Evolutionary conservation across 2,329 filamentous ascomycete genomes (phyloP).

Genomic region (Colletotrichum brevisporum): DNA sequence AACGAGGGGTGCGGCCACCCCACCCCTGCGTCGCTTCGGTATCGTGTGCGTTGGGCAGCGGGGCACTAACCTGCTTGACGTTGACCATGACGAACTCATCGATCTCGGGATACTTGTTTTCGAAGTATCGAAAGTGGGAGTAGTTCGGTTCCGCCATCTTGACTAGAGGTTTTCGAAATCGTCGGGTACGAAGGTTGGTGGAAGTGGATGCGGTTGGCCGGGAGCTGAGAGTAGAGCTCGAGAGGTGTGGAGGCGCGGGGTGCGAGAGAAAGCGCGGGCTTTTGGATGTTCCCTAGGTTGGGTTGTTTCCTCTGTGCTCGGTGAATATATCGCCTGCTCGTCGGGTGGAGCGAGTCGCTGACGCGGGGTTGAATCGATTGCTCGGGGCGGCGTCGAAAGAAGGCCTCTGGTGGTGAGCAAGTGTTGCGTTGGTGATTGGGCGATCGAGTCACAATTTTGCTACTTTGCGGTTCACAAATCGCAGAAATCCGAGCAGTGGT

Average conservation of each 20-base stretch:
- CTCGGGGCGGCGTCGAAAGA: constrained; percentile 31
- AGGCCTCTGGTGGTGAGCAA: constrained; percentile 26
- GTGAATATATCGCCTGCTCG: constrained; percentile 28
- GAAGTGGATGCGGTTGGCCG: constrained; percentile 41
- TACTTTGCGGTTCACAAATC: constrained; percentile 53
- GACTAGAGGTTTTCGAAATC: constrained; percentile 58
- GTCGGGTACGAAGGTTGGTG: constrained; percentile 37
- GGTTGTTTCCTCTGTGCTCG: constrained; percentile 39
- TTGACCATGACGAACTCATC: constrained; percentile 99
- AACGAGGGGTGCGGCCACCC: constrained; percentile 10
- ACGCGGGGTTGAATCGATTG: constrained; percentile 17
- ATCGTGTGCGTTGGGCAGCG: constrained; percentile 39
- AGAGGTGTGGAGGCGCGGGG: constrained; percentile 49
- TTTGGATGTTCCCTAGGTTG: constrained; percentile 29
- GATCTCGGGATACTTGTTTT: constrained; percentile 98
- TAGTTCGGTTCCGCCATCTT: constrained; percentile 96
- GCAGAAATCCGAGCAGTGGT: constrained; percentile 50
- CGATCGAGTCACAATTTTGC: constrained; percentile 60
- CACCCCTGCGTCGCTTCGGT: constrained; percentile 11
- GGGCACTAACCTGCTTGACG: constrained; percentile 86
- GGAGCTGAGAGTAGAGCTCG: constrained; percentile 39
- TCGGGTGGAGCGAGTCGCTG: constrained; percentile 19
- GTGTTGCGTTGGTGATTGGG: constrained; percentile 44
- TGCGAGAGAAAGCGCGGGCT: constrained; percentile 42
- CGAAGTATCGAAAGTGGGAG: constrained; percentile 80